Conservation (phyloP, 768 basidiomycete species). For the Lentinula lateritia region DNA sequence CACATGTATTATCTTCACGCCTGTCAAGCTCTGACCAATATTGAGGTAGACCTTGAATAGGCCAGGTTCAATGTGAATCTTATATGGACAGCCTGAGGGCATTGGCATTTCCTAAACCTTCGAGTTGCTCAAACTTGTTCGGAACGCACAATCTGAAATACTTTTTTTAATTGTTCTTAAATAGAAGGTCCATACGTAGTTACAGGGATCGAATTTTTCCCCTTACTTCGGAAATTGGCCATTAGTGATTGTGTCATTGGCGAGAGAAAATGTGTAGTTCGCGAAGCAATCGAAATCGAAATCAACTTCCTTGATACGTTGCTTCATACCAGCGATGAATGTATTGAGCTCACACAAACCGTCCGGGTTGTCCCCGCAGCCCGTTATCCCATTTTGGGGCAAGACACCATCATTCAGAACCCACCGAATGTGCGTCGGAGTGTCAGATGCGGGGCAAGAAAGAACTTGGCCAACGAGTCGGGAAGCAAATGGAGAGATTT, state of each 20-base stretch:
- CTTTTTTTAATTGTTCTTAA: no score
- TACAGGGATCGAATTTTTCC: neutral
- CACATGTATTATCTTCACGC: no score
- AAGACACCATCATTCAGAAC: slow-evolving; percentile 72
- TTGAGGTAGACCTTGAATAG: no score
- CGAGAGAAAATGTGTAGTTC: slow-evolving; percentile 37
- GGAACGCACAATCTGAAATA: no score
- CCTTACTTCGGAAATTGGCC: slow-evolving; percentile 21
- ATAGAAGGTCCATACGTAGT: neutral
- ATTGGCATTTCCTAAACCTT: no score
- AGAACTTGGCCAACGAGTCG: slow-evolving; percentile 42
- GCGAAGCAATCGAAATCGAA: slow-evolving; percentile 58
- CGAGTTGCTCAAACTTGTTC: no score
- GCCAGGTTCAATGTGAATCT: no score
- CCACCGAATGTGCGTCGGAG: slow-evolving; percentile 50
- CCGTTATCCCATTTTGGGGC: slow-evolving; percentile 59
- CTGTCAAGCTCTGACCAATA: no score
- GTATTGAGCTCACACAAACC: slow-evolving; percentile 58
- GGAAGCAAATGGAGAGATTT: slow-evolving; percentile 28
- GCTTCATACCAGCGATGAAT: slow-evolving; percentile 55
- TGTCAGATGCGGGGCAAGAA: slow-evolving; percentile 26
- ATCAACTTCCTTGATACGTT: slow-evolving; percentile 52
- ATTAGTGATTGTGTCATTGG: slow-evolving; percentile 33
- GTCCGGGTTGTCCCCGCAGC: slow-evolving; percentile 48
- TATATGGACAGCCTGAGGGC: no score